Evolutionary conservation across 768 basidiomycete genomes (phyloP).

Genomic region (Leucosporidium creatinivorum): DNA sequence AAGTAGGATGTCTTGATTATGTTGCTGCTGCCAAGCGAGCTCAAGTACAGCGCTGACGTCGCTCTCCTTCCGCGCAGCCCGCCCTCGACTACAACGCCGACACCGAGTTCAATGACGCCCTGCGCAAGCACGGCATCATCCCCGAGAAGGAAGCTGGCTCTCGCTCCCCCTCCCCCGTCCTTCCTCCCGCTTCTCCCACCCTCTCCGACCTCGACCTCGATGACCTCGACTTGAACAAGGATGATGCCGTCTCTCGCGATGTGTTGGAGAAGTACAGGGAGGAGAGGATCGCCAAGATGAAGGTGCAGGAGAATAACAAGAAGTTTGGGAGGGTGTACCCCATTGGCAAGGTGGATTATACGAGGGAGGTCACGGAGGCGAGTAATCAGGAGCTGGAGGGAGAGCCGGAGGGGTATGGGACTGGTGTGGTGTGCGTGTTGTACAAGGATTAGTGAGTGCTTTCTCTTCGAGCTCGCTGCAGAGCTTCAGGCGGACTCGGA

Average conservation of each 20-base stretch:
- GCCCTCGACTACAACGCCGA: slow-evolving; percentile 32
- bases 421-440: slow-evolving; percentile 85
- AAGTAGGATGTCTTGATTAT: too few species aligned
- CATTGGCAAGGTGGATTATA: slow-evolving; percentile 88
- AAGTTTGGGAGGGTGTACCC: slow-evolving; percentile 72
- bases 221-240: slow-evolving; percentile 32
- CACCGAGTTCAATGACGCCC: slow-evolving; percentile 44
- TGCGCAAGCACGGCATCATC: slow-evolving; percentile 47
- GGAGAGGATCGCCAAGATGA: slow-evolving; percentile 60
- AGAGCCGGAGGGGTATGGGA: slow-evolving; percentile 56
- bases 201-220: slow-evolving; percentile 27
- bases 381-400: slow-evolving; percentile 59
- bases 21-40: too few species aligned
- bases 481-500: background rate
- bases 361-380: slow-evolving; percentile 87
- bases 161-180: slow-evolving; percentile 25
- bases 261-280: slow-evolving; percentile 59
- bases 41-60: background rate
- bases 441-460: slow-evolving; percentile 85
- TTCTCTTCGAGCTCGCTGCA: background rate
- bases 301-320: slow-evolving; percentile 52
- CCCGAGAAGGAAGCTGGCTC: slow-evolving; percentile 28
- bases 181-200: slow-evolving; percentile 16
- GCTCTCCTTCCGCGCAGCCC: background rate
- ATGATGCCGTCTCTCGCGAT: slow-evolving; percentile 29